Conservation (phyloP, 106 monocot genomes). For the Dendrobium catenatum region DNA sequence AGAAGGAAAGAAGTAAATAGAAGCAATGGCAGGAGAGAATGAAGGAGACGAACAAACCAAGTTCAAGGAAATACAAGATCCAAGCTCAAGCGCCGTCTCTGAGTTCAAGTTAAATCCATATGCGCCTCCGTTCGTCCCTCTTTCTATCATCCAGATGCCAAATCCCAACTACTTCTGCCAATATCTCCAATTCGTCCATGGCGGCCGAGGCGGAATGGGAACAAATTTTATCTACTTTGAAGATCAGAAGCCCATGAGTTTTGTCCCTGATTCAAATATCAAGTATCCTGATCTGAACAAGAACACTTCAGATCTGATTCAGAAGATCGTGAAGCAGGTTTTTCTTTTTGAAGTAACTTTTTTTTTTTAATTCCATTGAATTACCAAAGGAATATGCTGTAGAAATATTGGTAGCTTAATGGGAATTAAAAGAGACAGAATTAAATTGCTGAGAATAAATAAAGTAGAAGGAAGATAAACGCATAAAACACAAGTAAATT, state of each 20-base stretch:
- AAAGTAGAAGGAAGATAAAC: no score
- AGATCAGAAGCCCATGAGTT: constrained; percentile 25
- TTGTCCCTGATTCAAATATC: constrained; percentile 23
- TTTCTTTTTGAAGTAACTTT: background rate
- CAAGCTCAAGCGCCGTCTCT: background rate
- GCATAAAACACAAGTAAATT: no score
- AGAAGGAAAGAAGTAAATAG: background rate
- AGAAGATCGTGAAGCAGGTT: constrained; percentile 83
- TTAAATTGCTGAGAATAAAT: no score
- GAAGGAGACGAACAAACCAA: background rate
- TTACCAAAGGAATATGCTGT: no score
- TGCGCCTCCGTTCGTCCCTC: constrained; percentile 14
- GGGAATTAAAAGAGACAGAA: no score
- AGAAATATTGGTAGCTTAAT: no score
- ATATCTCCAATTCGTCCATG: constrained; percentile 25
- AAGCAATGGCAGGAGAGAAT: background rate
- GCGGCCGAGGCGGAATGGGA: constrained; percentile 11
- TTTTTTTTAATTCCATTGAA: background rate
- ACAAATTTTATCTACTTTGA: constrained; percentile 43
- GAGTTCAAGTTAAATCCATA: constrained; percentile 21
- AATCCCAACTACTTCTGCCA: constrained; percentile 37
- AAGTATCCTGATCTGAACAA: constrained; percentile 3
- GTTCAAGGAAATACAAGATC: background rate
- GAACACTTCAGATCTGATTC: constrained; percentile 24
- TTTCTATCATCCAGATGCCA: constrained; percentile 6